phyloP scores from a whole-genome alignment of 495 filamentous ascomycete species.

The Penicillium pulvis region DNA sequence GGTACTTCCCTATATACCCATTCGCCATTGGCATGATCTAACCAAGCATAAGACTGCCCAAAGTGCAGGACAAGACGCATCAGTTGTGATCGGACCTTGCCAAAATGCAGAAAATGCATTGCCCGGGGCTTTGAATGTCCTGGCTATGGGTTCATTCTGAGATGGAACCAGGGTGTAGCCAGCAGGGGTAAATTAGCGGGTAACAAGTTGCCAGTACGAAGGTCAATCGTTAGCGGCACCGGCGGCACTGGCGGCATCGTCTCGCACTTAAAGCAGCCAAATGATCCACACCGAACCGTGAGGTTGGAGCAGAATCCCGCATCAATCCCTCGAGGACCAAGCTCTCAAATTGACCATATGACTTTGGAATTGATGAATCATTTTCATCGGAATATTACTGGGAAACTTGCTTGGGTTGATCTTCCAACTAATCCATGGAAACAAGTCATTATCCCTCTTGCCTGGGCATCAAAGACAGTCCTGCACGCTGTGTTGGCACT shows the following conservation, averaged over 20 bases:
- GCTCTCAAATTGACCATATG: background rate
- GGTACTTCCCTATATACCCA: background rate
- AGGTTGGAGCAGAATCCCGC: background rate
- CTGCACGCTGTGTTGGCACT: conserved; percentile 14
- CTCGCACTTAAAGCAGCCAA: background rate
- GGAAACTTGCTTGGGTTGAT: conserved; percentile 19
- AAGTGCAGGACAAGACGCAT: conserved; percentile 17
- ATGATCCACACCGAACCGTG: background rate
- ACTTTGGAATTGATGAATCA: conserved; percentile 11
- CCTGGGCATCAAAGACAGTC: conserved; percentile 7
- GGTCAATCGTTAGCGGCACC: background rate
- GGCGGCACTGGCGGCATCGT: background rate
- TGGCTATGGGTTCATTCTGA: conserved; percentile 12
- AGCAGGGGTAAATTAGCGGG: conserved; percentile 16
- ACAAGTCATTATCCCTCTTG: conserved; percentile 17
- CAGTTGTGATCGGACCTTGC: conserved; percentile 13
- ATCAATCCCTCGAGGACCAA: background rate
- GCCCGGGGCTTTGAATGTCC: conserved; percentile 14
- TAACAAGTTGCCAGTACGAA: conserved; percentile 2
- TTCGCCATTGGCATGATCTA: background rate
- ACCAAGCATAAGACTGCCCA: conserved; percentile 12
- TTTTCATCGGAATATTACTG: conserved; percentile 10
- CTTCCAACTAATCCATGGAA: conserved; percentile 19
- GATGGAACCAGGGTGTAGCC: conserved; percentile 17
- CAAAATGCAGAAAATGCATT: conserved; percentile 17